Conservation (phyloP, 1,284 basidiomycete species). For the Cutaneotrichosporon sp. region DNA sequence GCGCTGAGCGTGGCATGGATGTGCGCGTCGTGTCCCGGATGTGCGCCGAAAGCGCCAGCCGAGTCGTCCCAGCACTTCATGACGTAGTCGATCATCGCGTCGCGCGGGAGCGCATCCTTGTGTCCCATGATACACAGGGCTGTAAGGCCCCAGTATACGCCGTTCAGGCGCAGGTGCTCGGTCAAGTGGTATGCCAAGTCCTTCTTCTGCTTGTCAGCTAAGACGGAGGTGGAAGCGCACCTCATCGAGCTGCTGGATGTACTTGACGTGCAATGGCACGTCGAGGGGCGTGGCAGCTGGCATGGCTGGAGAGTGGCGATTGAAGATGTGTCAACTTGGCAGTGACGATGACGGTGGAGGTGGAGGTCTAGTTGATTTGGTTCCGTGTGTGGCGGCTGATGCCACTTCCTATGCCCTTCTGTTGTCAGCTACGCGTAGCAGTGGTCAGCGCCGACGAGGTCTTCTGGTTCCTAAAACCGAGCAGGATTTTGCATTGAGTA, state of each 20-base stretch:
- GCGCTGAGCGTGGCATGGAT: conserved; percentile 82
- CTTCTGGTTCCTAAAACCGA: too few relatives aligned
- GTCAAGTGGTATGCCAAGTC: conserved; percentile 92
- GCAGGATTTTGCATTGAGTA: too few relatives aligned
- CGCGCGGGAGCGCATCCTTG: conserved; percentile 71
- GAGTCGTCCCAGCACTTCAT: conserved; percentile 86
- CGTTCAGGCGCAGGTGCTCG: conserved; percentile 90
- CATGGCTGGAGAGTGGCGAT: not conserved
- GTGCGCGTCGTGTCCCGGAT: conserved; percentile 91
- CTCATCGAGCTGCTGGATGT: conserved; percentile 71
- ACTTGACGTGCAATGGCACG: conserved; percentile 63
- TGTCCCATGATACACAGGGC: conserved; percentile 78
- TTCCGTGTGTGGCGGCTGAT: not conserved
- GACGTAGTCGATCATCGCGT: conserved; percentile 85
- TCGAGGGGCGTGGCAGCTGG: conserved; percentile 37
- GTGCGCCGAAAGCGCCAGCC: conserved; percentile 88
- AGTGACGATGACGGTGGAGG: not conserved
- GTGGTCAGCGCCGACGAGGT: too few relatives aligned
- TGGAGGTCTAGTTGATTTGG: not conserved
- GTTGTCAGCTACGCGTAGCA: too few relatives aligned
- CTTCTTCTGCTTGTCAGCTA: conserved; percentile 61
- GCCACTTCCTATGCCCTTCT: not conserved
- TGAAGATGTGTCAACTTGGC: not conserved
- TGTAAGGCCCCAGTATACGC: conserved; percentile 93
- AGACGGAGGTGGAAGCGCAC: conserved; percentile 45